Evolutionary conservation across 2,329 filamentous ascomycete genomes (phyloP), one percentile per base, ranked within the genome.

Genomic region (Fulvia fulva): DNA sequence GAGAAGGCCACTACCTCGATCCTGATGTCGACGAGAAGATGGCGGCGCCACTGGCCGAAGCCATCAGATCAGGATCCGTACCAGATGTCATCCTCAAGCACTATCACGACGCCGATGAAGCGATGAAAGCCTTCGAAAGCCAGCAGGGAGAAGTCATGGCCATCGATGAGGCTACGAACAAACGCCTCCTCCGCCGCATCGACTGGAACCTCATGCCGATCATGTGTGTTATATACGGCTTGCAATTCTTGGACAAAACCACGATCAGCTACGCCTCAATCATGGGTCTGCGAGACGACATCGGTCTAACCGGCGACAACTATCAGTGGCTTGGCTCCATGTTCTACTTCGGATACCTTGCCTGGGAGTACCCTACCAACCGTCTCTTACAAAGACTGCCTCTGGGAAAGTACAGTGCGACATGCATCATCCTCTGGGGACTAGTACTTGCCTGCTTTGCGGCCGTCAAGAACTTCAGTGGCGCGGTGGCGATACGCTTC

Each of bases 341-440:
- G 68, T 82, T 81, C 63, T 82, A 82, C 67, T 78, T 82, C 64
- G 80, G 80, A 0, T 82, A 82, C 55, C 68, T 83, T 16, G 81
- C 79, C 2, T 68, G 80, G 80, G 86, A 88, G 68, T 88, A 85
- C 70, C 86, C 86, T 0, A 87, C 85, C 1, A 86, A 81, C 66
- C 80, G 83, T 12, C 77, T 89, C 26, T 76, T 89, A 12, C 86
- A 88, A 70, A 76, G 80, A 1, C 72, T 88, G 1, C 86, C 86
- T 0, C 71, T 88, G 6, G 86, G 83, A 0, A 88, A 88, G 67
- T 88, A 87, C 71, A 86, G 82, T 1, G 83, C 83, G 0, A 78
- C 81, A 60, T 87, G 84, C 66, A 81, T 88, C 57, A 78, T 87
- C 59, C 77, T 84, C 64, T 88, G 86, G 86, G 86, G 86, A 1